Percentiles rank a stretch among this genome's conserved stretches.
phyloP scores from a whole-genome alignment of 352 stramenopile species.

The Phytophthora chlamydospora region DNA sequence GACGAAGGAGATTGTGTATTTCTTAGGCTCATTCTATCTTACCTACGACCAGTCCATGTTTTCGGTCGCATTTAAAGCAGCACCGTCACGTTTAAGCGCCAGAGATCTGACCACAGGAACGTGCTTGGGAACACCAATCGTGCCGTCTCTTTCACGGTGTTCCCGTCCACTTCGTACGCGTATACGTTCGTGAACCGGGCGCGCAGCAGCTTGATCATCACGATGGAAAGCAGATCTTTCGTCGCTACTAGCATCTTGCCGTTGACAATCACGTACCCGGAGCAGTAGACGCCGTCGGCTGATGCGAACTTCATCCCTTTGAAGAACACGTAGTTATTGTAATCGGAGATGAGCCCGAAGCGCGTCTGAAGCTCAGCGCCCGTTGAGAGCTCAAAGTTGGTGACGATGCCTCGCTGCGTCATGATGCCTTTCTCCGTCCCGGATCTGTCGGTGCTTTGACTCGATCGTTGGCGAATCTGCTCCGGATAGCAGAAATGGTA shows the following conservation, averaged over 20 bases:
- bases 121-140: constrained; percentile 15
- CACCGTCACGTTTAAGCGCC: neutral
- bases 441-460: neutral
- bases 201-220: constrained; percentile 30
- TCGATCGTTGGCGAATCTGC: neutral
- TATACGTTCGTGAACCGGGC: constrained; percentile 29
- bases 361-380: constrained; percentile 8
- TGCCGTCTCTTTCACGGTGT: constrained; percentile 16
- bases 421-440: neutral
- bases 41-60: neutral
- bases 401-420: neutral
- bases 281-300: constrained; percentile 35
- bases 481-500: constrained; percentile 1
- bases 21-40: no score
- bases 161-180: constrained; percentile 18
- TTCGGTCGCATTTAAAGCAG: no score
- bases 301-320: constrained; percentile 31
- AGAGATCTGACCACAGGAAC: constrained; percentile 11
- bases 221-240: constrained; percentile 20
- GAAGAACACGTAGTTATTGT: neutral
- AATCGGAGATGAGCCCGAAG: constrained; percentile 8
- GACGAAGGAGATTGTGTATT: no score
- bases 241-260: constrained; percentile 30
- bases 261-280: constrained; percentile 33
- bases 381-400: constrained; percentile 8